Conservation (phyloP, 164 flowering plant species). For the Cinnamomum micranthum region DNA sequence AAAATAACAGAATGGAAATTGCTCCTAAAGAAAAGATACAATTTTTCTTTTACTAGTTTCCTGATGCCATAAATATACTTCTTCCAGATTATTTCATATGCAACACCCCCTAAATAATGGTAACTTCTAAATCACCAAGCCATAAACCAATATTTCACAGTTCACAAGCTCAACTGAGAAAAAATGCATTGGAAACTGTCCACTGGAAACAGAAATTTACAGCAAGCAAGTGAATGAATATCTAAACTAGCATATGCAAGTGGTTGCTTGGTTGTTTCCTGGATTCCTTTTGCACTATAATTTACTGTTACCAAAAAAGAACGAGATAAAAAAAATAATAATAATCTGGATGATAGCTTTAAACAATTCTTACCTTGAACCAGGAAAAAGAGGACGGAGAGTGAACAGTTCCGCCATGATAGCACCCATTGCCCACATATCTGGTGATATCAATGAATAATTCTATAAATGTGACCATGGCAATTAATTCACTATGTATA, state of each 20-base stretch:
- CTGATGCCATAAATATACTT: neutral
- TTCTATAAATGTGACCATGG: neutral
- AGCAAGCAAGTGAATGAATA: too few species aligned
- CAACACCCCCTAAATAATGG: too few species aligned
- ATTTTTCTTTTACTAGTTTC: neutral
- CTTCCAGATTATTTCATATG: neutral
- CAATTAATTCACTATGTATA: neutral
- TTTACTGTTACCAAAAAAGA: too few species aligned
- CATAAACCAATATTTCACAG: neutral
- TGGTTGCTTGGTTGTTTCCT: too few species aligned
- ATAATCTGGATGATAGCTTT: neutral
- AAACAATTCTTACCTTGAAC: constrained; percentile 49
- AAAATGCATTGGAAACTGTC: neutral
- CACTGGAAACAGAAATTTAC: neutral
- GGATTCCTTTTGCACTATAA: too few species aligned
- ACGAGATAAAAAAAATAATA: neutral
- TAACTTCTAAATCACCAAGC: too few species aligned
- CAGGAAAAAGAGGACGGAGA: constrained; percentile 90
- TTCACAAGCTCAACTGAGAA: neutral
- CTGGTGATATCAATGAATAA: constrained; percentile 26
- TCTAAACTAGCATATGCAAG: too few species aligned
- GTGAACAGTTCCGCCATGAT: constrained; percentile 91
- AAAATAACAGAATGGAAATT: neutral
- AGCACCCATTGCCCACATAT: constrained; percentile 99
- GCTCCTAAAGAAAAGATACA: neutral